Base-by-base conservation (phyloP, 495 filamentous ascomycete genomes). In the Cercophora newfieldiana region DNA sequence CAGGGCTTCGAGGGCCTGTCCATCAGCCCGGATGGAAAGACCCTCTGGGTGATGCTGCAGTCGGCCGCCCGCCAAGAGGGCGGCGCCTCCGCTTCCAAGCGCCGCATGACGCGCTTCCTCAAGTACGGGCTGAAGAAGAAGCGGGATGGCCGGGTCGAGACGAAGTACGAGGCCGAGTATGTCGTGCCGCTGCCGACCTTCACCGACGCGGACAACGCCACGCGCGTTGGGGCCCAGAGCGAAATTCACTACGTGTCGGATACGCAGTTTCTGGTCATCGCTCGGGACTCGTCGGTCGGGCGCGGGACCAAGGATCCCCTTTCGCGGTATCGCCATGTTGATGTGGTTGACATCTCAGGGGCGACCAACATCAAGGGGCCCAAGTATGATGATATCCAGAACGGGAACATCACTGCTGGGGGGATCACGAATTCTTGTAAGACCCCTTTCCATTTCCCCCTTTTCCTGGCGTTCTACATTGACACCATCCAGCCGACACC, bases 1-100 rank as follows among this genome's bases (percentile, higher is more conserved):
- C 89, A 92, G 68, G 77, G 78, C 51, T 87, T 94, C 66, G 91
- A 95, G 73, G 91, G 88, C 0, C 76, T 95, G 54, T 89, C 89
- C 0, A 75, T 86, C 18, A 85, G 83, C 12, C 73, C 83, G 0
- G 88, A 91, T 65, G 89, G 90, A 30, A 87, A 86, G 55, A 83
- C 78, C 1, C 79, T 94, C 12, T 93, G 86, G 71, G 82, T 85
- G 1, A 79, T 95, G 68, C 76, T 93, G 44, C 91, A 94, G 73
- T 86, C 85, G 0, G 88, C 90, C 0, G 76, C 86, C 3, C 79
- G 86, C 59, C 88, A 91, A 66, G 89, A 92, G 12, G 89, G 90
- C 7, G 65, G 64, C 16, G 53, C 54, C 28, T 63, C 53, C 53
- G 61, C 68, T 33, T 64, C 64, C 28, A 82, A 79, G 49, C 78